Conservation (phyloP, 2,329 filamentous ascomycete species). For the Fusarium sp. region DNA sequence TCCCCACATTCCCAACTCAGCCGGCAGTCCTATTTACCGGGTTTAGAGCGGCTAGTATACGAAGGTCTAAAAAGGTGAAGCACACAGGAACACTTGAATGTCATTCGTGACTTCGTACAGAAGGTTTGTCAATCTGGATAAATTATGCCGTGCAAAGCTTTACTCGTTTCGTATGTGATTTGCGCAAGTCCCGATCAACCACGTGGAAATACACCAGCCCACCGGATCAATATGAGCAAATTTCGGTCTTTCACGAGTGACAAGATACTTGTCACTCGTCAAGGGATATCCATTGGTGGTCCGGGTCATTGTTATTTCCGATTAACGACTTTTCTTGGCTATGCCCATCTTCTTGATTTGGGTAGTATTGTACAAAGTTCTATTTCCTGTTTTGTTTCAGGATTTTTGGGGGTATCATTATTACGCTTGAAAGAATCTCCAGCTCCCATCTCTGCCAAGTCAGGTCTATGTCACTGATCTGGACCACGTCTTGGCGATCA, state of each 20-base stretch:
- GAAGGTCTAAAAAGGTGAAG: background rate
- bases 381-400: conserved; percentile 22
- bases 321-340: background rate
- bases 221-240: background rate
- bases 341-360: background rate
- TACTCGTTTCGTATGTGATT: conserved; percentile 16
- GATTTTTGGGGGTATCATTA: conserved; percentile 34
- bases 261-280: background rate
- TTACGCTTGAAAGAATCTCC: conserved; percentile 33
- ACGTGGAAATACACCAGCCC: conserved; percentile 20
- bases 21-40: conserved; percentile 10
- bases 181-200: conserved; percentile 25
- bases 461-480: background rate
- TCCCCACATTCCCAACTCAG: conserved; percentile 2
- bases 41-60: conserved; percentile 13
- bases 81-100: background rate
- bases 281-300: background rate
- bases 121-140: background rate
- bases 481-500: conserved; percentile 4
- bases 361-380: conserved; percentile 13
- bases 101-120: conserved; percentile 22
- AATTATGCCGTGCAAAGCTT: conserved; percentile 13
- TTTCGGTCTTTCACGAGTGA: conserved; percentile 2
- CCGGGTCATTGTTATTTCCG: background rate
- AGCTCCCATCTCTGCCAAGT: background rate